Evolutionary conservation across 306 rosid genomes (phyloP), one percentile per base, ranked within the genome.

Genomic region (Vigna trinervia): DNA sequence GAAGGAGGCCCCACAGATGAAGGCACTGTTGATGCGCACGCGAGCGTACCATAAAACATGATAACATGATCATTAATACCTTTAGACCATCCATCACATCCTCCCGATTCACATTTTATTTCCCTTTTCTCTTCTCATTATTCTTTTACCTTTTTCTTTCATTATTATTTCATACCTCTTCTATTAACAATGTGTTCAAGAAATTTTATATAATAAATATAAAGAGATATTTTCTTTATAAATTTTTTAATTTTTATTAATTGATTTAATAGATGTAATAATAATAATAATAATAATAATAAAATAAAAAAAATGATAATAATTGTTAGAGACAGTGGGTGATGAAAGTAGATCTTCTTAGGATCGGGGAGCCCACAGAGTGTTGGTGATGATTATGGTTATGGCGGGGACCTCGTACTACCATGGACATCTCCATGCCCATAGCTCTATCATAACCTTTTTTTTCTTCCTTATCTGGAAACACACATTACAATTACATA

Each of bases 21-120:
- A 83, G 32, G 13, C 4, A 56, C 92, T 91, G 83, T 91, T 89
- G 81, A 88, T 19, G 8, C 61, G 92, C 97, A 91, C 92, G 97
- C 97, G 86, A 74, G 85, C 2, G 86, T 86, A 83, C 71, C 28
- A 23, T 61, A 65, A 75, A 81, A 77, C 79, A 89, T 87, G 77
- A 87, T 87, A 86, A 89, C 84, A 78, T 80, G 84, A 91, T 89
- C 84, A 91, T 87, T 86, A 77, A 66, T 61, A 12, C 22, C 79
- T 67, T 77, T 81, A 78, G 71, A 81, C 80, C 73, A 77, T 22
- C 83, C 2, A 63, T 80, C 83, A 84, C 85, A 72, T 66, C 78
- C 47, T 67, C 14, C 14, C 43, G 73, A 81, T 87, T 61, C 71
- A 66, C 9, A 38, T 64, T 38, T 3, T 3, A 10, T 66, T 39